A percentile compares a stretch with the other conserved stretches of the same genome.
These are phyloP conservation scores for Galerina marginata DNA, from an alignment of 768 basidiomycete genomes.

Conservation along the genomic window DNA sequence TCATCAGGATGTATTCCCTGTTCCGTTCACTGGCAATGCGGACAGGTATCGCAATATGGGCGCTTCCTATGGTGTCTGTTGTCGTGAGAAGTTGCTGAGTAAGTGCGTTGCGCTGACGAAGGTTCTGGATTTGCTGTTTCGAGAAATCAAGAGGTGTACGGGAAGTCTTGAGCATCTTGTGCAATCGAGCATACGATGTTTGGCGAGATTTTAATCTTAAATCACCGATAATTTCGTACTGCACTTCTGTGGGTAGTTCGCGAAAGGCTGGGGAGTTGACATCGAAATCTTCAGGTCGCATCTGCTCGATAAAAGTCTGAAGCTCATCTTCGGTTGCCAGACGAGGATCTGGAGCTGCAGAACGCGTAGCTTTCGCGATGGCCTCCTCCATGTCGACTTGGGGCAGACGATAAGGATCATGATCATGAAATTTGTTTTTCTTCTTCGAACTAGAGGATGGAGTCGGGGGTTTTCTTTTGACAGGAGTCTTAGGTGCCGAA, in stretches of 20 bases:
- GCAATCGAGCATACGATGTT: conserved; percentile 88
- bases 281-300: conserved; percentile 96
- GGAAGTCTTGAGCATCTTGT: conserved; percentile 84
- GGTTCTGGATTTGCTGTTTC: conserved; percentile 90
- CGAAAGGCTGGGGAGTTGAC: conserved; percentile 88
- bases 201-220: conserved; percentile 93
- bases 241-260: conserved; percentile 92
- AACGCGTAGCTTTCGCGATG: conserved; percentile 64
- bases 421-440: conserved; percentile 70
- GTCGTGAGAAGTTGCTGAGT: conserved; percentile 94
- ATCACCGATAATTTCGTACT: conserved; percentile 98
- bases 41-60: conserved; percentile 88
- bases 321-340: conserved; percentile 97
- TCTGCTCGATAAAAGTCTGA: conserved; percentile 90
- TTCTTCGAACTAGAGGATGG: conserved; percentile 58
- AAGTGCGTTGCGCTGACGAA: conserved; percentile 86
- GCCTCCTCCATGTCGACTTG: conserved; percentile 73
- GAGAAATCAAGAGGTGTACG: conserved; percentile 93
- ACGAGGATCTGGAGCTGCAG: conserved; percentile 80
- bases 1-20: conserved; percentile 91
- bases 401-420: conserved; percentile 94
- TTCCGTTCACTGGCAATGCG: conserved; percentile 96
- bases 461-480: conserved; percentile 37
- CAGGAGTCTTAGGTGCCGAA: conserved; percentile 58
- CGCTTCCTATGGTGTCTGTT: conserved; percentile 91